Conservation (phyloP, 495 filamentous ascomycete species). For the Aspergillus cristatus region DNA sequence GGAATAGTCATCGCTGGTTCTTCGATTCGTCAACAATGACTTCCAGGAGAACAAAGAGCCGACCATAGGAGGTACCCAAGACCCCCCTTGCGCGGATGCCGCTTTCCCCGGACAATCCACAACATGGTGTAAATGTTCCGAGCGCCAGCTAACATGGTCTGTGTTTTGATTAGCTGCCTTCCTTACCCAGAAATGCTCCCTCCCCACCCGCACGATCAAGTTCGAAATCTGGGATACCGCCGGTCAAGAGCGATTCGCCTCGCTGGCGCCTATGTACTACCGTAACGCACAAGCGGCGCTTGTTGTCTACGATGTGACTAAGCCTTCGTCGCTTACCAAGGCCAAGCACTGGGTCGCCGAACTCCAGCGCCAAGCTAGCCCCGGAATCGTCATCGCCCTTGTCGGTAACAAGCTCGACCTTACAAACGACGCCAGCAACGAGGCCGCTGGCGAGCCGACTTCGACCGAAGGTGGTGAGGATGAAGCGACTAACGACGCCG, state of each 20-base stretch:
- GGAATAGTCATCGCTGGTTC: constrained; percentile 82
- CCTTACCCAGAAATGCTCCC: constrained; percentile 95
- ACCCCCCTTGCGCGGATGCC: too few relatives aligned
- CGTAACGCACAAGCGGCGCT: constrained; percentile 98
- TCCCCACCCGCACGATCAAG: constrained; percentile 94
- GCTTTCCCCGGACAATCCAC: too few relatives aligned
- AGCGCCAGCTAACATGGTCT: constrained; percentile 19
- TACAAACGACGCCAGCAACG: constrained; percentile 43
- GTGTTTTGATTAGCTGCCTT: constrained; percentile 64
- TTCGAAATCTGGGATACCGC: constrained; percentile 99
- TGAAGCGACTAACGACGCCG: constrained; percentile 29
- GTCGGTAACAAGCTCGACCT: constrained; percentile 98
- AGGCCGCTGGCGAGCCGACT: constrained; percentile 17
- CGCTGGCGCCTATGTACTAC: constrained; percentile 98
- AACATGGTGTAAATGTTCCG: too few relatives aligned
- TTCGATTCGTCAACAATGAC: constrained; percentile 99
- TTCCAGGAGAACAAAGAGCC: constrained; percentile 99
- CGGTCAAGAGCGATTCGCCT: constrained; percentile 95
- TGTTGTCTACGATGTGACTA: constrained; percentile 97
- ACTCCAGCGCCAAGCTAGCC: constrained; percentile 92
- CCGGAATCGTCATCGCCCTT: constrained; percentile 94
- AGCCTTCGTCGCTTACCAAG: constrained; percentile 89
- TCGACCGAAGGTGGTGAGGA: constrained; percentile 28
- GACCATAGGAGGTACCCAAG: constrained; percentile 82
- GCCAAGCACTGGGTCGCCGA: constrained; percentile 99